Percentiles rank a stretch among this genome's conserved stretches.
Conservation (phyloP, 2,329 filamentous ascomycete genomes). For the Penicillium sumatraense region DNA sequence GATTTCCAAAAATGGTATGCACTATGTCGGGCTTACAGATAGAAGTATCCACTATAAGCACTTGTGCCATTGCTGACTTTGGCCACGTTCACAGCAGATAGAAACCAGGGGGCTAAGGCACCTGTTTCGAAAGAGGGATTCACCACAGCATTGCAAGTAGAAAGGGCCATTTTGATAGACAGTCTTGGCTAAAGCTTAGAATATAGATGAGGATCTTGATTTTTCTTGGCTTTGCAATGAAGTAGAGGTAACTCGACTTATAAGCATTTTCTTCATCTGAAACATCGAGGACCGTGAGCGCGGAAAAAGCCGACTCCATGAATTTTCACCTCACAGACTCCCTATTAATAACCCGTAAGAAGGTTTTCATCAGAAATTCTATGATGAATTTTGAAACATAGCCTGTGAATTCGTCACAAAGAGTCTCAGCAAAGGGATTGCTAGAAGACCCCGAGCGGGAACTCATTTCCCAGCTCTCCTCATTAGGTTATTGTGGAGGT, state of each 20-base stretch:
- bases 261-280: constrained; percentile 1
- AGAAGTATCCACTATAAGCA: constrained; percentile 25
- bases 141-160: constrained; percentile 23
- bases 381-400: neutral
- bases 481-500: neutral
- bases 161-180: constrained; percentile 19
- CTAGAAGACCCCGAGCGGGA: neutral
- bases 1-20: neutral
- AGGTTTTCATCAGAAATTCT: neutral
- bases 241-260: neutral
- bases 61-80: constrained; percentile 20
- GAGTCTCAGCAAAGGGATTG: neutral
- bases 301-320: neutral
- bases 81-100: constrained; percentile 24
- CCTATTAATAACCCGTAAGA: neutral
- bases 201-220: neutral
- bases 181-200: neutral
- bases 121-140: constrained; percentile 31
- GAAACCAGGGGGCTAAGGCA: constrained; percentile 23
- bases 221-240: neutral
- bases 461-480: neutral
- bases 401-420: neutral
- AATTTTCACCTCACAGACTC: neutral
- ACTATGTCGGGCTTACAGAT: constrained; percentile 20
- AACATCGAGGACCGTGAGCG: constrained; percentile 1